Evolutionary conservation across 768 basidiomycete genomes (phyloP).

Genomic region (Hysterangium stoloniferum): DNA sequence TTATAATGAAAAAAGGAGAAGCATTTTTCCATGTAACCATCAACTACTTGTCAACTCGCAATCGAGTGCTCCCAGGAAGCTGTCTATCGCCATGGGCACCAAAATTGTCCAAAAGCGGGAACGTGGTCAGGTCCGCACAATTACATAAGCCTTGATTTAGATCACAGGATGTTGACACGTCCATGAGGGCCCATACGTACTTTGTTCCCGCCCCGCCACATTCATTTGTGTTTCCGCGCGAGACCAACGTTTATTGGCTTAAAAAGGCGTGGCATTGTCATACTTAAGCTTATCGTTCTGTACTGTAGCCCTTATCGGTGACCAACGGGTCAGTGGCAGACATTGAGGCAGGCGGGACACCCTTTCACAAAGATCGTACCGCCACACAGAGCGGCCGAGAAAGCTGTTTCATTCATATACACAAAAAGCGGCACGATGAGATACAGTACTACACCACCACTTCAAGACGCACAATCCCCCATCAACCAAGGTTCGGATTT

Average conservation of each 20-base stretch:
- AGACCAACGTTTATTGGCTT: not conserved
- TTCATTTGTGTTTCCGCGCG: too few relatives aligned
- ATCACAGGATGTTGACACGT: constrained; percentile 1
- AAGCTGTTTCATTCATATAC: constrained; percentile 26
- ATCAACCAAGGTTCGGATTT: constrained; percentile 4
- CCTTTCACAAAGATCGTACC: constrained; percentile 16
- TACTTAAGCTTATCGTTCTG: not conserved
- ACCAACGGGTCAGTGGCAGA: not conserved
- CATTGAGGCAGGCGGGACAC: not conserved
- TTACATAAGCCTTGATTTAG: not conserved
- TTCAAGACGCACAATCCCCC: constrained; percentile 15
- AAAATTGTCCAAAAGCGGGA: too few relatives aligned
- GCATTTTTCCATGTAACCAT: not conserved
- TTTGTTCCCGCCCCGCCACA: not conserved
- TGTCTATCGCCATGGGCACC: too few relatives aligned
- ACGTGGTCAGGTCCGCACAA: too few relatives aligned
- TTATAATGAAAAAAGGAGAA: too few relatives aligned
- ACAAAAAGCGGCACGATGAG: constrained; percentile 26
- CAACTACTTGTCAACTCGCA: not conserved
- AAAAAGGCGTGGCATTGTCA: not conserved
- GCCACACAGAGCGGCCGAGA: constrained; percentile 27
- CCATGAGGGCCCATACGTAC: not conserved
- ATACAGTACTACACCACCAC: constrained; percentile 17
- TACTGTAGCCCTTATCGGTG: not conserved
- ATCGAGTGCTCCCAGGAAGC: too few relatives aligned